Evolutionary conservation across 495 filamentous ascomycete species (phyloP).

Genomic region (Penicillium nucicola): DNA sequence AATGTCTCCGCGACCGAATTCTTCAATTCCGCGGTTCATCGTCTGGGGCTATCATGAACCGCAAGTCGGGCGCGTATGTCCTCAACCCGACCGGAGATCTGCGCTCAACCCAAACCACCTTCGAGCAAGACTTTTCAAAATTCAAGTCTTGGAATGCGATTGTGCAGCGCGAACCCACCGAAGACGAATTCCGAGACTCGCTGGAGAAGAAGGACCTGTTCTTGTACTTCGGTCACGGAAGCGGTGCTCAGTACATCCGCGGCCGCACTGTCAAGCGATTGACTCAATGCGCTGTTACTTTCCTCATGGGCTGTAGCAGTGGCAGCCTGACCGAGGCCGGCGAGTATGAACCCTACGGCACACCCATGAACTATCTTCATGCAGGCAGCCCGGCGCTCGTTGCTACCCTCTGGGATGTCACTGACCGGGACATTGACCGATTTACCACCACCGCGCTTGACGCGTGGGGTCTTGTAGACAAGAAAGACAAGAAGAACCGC

Average conservation of each 20-base stretch:
- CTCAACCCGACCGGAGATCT: constrained; percentile 86
- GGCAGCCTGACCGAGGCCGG: constrained; percentile 75
- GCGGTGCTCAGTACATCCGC: constrained; percentile 90
- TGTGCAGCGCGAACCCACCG: constrained; percentile 63
- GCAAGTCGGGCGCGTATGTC: constrained; percentile 70
- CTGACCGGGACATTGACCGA: constrained; percentile 92
- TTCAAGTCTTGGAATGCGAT: constrained; percentile 65
- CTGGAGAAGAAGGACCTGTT: constrained; percentile 64
- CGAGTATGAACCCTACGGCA: constrained; percentile 84
- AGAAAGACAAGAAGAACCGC: constrained; percentile 14
- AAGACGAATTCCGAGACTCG: constrained; percentile 66
- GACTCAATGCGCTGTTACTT: constrained; percentile 71
- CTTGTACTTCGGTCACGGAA: constrained; percentile 94
- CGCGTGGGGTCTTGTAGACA: constrained; percentile 73
- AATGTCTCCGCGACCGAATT: constrained; percentile 69
- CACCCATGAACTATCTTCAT: constrained; percentile 85
- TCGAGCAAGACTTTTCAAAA: constrained; percentile 57
- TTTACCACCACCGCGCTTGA: constrained; percentile 75
- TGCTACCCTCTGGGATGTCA: constrained; percentile 95
- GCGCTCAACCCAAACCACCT: constrained; percentile 69
- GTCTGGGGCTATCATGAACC: constrained; percentile 27
- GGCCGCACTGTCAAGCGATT: constrained; percentile 73
- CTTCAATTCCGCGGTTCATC: constrained; percentile 43
- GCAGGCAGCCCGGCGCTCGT: constrained; percentile 81
- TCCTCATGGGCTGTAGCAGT: constrained; percentile 90